Evolutionary conservation across 441 rosid species (phyloP), one percentile per base, ranked within the genome.

Genomic region (Populus tomentosa): DNA sequence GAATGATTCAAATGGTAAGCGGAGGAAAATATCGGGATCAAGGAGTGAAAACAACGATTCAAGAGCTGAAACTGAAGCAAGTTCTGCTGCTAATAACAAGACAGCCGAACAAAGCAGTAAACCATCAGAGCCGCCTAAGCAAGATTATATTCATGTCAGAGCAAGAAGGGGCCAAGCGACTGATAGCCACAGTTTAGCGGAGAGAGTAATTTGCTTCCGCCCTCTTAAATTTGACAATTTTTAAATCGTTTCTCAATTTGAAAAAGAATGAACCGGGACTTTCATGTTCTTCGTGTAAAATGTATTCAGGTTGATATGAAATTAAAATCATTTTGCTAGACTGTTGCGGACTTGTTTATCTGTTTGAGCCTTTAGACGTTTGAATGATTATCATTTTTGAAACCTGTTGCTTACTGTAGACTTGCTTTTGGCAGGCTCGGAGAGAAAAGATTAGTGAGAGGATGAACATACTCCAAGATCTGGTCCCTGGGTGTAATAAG

Each of bases 361-460:
- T 62, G 65, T 62, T 62, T 62, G 28, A 68, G n/a, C 23, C 71
- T 64, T 67, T 13, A 33, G 78, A 68, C 1, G 26, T 32, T 21
- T 38, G n/a, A 62, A 62, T 62, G 28, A 6, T 62, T 10, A 24
- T 9, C 65, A 62, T 62, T 62, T 62, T 61, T 62, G 23, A 21
- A 62, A 10, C 14, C 26, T 32, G 63, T 46, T 33, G 53, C 71
- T 66, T 21, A 69, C 69, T 53, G n/a, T 26, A 74, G 36, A 26
- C 65, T 70, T 53, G 75, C 35, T 61, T 67, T 84, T 80, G 67
- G 66, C 81, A 92, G 97, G 98, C 94, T 36, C 88, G 97, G 85
- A 89, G 97, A 87, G 96, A 94, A 78, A 94, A 91, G 84, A 92
- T 94, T 69, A 85, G 97, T 36, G 98, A 94, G 81, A 87, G 98